Evolutionary conservation across 73 alveolate genomes (phyloP).

Genomic region (Tetrahymena malaccensis): DNA sequence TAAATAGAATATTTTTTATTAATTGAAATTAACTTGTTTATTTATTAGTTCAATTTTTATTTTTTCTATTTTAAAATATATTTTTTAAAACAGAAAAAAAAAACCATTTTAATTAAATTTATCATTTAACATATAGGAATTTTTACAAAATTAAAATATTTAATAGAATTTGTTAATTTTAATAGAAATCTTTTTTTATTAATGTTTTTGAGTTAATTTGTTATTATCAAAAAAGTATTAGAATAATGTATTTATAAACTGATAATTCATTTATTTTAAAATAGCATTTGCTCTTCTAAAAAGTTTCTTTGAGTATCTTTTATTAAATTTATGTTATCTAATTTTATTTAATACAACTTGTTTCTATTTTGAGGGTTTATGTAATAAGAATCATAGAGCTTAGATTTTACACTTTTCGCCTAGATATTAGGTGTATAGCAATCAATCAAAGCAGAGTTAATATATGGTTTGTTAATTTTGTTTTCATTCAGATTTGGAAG

Average conservation of each 20-base stretch:
- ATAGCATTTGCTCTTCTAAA: not conserved
- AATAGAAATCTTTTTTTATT: no score
- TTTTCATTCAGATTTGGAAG: not conserved
- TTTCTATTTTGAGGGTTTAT: not conserved
- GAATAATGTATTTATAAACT: no score
- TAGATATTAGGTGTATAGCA: not conserved
- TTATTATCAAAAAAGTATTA: no score
- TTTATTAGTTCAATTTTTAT: no score
- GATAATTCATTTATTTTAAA: not conserved
- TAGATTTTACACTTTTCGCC: not conserved
- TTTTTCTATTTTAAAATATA: no score
- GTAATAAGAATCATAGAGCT: not conserved
- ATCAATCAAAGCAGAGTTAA: not conserved
- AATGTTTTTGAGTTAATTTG: no score
- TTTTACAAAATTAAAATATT: no score
- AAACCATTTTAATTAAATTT: no score
- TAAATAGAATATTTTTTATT: no score
- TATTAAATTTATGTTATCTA: not conserved
- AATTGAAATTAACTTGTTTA: not conserved
- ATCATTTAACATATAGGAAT: no score
- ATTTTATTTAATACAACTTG: not conserved
- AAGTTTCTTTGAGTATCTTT: not conserved
- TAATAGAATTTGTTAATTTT: no score
- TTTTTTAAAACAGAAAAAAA: no score
- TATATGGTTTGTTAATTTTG: not conserved